These are phyloP conservation scores for Mariannaea elegans DNA, from an alignment of 2,329 filamentous ascomycete species.

Conservation along the genomic window DNA sequence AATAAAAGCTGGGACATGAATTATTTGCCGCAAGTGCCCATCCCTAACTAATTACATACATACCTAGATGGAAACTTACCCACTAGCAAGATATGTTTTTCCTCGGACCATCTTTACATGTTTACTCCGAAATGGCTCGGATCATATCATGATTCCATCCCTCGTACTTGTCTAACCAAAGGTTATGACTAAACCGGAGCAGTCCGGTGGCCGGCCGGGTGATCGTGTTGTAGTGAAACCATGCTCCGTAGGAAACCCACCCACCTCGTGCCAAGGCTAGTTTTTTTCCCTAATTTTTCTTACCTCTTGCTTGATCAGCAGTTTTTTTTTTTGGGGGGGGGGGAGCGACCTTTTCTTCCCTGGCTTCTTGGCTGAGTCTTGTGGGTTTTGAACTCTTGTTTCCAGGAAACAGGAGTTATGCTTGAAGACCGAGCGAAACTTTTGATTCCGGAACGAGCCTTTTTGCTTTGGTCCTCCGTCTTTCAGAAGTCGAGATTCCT, in stretches of 20 bases:
- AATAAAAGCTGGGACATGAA: too few species aligned
- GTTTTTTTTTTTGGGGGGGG: slow-evolving; percentile 12
- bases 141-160: too few species aligned
- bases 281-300: slow-evolving; percentile 3
- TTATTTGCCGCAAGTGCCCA: slow-evolving; percentile 17
- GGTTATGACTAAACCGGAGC: neutral
- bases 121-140: too few species aligned
- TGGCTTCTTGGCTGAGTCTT: neutral
- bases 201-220: neutral
- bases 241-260: slow-evolving; percentile 1
- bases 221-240: neutral
- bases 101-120: too few species aligned
- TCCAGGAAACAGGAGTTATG: too few species aligned
- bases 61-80: neutral
- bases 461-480: too few species aligned
- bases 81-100: too few species aligned
- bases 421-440: too few species aligned
- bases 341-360: slow-evolving; percentile 24
- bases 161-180: neutral
- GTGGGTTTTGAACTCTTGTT: too few species aligned
- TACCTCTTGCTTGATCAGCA: slow-evolving; percentile 23
- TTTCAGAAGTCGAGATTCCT: neutral
- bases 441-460: too few species aligned
- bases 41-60: neutral
- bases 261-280: slow-evolving; percentile 14